Evolutionary conservation across 352 stramenopile species (phyloP), one percentile per base, ranked within the genome.

Genomic region (Pythium dissimile): DNA sequence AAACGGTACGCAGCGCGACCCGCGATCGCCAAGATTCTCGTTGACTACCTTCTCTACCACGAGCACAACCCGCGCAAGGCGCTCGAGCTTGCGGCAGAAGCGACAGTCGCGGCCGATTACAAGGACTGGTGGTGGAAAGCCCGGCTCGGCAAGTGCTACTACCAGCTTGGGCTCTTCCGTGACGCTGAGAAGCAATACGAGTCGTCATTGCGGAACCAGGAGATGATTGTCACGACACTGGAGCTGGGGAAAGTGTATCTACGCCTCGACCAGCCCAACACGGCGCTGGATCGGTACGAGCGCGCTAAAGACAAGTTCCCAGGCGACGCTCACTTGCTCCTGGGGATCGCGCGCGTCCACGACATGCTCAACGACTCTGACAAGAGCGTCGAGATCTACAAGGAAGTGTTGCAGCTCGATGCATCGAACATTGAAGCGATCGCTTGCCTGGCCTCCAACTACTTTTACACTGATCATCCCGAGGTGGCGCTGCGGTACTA

Each of bases 121-220:
- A 93, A 96, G 62, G 87, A 96, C 66, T 98, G 92, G 92, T 98
- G 88, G 88, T 98, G 93, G 93, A 98, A 98, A 62, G 78, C 82
- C n/a, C 76, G 89, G 9, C 64, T 98, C 16, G 93, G 89, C 32
- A 97, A 97, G 64, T 97, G 89, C 71, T 98, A 98, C 75, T 97
- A 97, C 66, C 90, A 97, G 55, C 68, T 98, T 6, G 88, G 92
- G 10, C 74, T 98, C 21, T 91, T 96, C 38, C 84, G 93, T 16
- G 93, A 98, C 44, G 92, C 93, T 6, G 93, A 98, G 71, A 92
- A 96, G 71, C 91, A 98, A 65, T 93, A 97, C 35, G 80, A 94
- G 66, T 96, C 82, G 44, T 84, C 86, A 13, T 44, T 98, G 52
- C 77, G 85, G 10, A 88, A 86, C 44, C 89, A 97, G 44, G 71